phyloP scores from a whole-genome alignment of 108 stramenopile species.

The Nitzschia sp. region DNA sequence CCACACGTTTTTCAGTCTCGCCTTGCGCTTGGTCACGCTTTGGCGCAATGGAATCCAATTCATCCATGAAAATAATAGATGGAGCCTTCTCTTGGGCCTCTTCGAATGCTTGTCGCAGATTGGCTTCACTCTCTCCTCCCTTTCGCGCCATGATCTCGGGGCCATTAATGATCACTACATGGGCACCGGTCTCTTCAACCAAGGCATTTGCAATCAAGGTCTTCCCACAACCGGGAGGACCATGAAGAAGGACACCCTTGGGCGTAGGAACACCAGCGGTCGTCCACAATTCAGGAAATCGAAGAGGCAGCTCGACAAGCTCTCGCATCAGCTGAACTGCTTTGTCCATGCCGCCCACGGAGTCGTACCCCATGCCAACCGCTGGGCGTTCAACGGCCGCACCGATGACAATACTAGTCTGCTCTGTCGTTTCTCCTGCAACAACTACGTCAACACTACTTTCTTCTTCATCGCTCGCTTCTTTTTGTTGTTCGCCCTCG shows the following conservation, averaged over 20 bases:
- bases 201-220: constrained; percentile 95
- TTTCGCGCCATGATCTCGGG: constrained; percentile 97
- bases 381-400: constrained; percentile 60
- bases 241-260: constrained; percentile 94
- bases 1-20: constrained; percentile 95
- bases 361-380: constrained; percentile 93
- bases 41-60: constrained; percentile 98
- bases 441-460: constrained; percentile 38
- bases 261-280: constrained; percentile 96
- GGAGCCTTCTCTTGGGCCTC: constrained; percentile 90
- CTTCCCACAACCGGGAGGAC: constrained; percentile 98
- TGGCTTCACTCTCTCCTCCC: constrained; percentile 96
- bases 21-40: constrained; percentile 96
- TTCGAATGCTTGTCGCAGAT: constrained; percentile 96
- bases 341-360: constrained; percentile 93
- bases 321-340: constrained; percentile 91
- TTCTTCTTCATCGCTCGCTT: constrained; percentile 23
- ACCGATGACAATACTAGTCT: constrained; percentile 64
- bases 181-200: constrained; percentile 95
- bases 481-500: constrained; percentile 42
- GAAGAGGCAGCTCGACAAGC: constrained; percentile 94
- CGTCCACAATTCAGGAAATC: constrained; percentile 95
- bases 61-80: constrained; percentile 98
- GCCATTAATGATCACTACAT: constrained; percentile 96
- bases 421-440: constrained; percentile 60